These are phyloP conservation scores for carrot (Daucus carota) DNA, from an alignment of 129 eudicot genomes.

Conservation along the genomic window DH1_v3.0 NC_030386.2:15857501-15858000, in stretches of 20 bases:
- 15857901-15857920: constrained; percentile 45
- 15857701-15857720: constrained; percentile 17
- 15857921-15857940: constrained; percentile 6
- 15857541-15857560: background rate
- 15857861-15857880: constrained; percentile 49
- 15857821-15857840: constrained; percentile 43
- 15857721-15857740: constrained; percentile 36
- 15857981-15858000: background rate
- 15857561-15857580: background rate
- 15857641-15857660: constrained; percentile 21
- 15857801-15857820: constrained; percentile 55
- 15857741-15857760: constrained; percentile 27
- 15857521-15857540: background rate
- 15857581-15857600: constrained; percentile 29
- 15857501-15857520: background rate
- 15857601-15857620: constrained; percentile 9
- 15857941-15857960: background rate
- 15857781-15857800: constrained; percentile 30
- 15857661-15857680: constrained; percentile 15
- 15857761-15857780: constrained; percentile 58
- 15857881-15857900: constrained; percentile 37
- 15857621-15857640: constrained; percentile 19
- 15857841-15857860: constrained; percentile 42
- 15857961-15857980: background rate
- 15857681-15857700: constrained; percentile 23